Percentiles rank a stretch among this genome's conserved stretches.
These are phyloP conservation scores for Arthrobotrys megalospora DNA, from an alignment of 2,329 filamentous ascomycete genomes.

Conservation along the genomic window DNA sequence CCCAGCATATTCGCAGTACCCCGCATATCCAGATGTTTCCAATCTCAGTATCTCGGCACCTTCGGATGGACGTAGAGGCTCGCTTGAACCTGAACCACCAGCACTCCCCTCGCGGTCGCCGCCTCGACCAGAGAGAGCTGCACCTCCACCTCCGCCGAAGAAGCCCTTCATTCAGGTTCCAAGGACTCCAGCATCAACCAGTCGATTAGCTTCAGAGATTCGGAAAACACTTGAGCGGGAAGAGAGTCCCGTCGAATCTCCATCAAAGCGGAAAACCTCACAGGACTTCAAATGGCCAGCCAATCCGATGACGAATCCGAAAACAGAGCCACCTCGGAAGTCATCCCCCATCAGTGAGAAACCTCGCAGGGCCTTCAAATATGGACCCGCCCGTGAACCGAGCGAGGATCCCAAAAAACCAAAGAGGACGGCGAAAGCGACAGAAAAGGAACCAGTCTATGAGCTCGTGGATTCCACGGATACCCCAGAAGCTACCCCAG, in stretches of 20 bases:
- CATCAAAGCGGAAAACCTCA: constrained; percentile 40
- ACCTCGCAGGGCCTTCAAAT: constrained; percentile 41
- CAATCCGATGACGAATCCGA: constrained; percentile 33
- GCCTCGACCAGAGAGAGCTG: constrained; percentile 18
- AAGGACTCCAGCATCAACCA: neutral
- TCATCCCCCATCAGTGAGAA: constrained; percentile 10
- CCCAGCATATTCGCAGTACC: constrained; percentile 44
- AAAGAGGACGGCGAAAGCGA: constrained; percentile 30
- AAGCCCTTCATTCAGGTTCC: constrained; percentile 41
- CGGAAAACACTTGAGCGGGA: constrained; percentile 13
- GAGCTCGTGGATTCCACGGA: constrained; percentile 67
- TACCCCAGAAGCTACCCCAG: constrained; percentile 69
- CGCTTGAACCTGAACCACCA: constrained; percentile 13
- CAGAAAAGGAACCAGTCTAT: constrained; percentile 40
- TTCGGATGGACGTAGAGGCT: neutral
- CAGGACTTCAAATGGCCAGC: constrained; percentile 55
- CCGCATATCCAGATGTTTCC: constrained; percentile 46
- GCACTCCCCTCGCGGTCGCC: constrained; percentile 24
- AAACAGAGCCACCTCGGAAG: constrained; percentile 34
- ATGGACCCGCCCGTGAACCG: constrained; percentile 9
- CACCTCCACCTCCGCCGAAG: constrained; percentile 47
- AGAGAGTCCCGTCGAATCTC: constrained; percentile 2
- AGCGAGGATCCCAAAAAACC: constrained; percentile 35
- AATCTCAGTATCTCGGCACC: constrained; percentile 40
- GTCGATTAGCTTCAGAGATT: constrained; percentile 10